These are phyloP conservation scores for Colletotrichum ledebouriae DNA, from an alignment of 2,329 filamentous ascomycete genomes.

Conservation along the genomic window DNA sequence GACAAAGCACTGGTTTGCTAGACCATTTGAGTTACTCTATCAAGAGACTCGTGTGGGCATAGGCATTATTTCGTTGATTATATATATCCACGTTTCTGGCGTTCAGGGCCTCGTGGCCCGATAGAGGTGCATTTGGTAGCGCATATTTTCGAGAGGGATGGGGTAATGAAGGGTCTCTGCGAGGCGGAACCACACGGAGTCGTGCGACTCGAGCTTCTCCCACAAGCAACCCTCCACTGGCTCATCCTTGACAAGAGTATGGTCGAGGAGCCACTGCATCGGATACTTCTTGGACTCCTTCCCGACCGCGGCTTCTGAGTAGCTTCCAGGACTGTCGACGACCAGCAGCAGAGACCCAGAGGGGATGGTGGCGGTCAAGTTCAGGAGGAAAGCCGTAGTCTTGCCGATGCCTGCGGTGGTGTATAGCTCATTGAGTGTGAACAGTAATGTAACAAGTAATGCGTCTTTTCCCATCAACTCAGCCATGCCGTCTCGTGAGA, in stretches of 20 bases:
- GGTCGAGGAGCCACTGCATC: conserved; percentile 93
- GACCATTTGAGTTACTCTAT: conserved; percentile 91
- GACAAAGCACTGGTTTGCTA: conserved; percentile 85
- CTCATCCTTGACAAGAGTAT: conserved; percentile 72
- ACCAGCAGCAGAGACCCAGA: conserved; percentile 80
- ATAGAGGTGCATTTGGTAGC: conserved; percentile 93
- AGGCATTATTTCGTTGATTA: conserved; percentile 26
- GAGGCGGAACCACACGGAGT: conserved; percentile 89
- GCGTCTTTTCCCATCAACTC: conserved; percentile 52
- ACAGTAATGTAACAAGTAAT: conserved; percentile 83
- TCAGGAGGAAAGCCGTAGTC: conserved; percentile 82
- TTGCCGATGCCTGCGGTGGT: conserved; percentile 77
- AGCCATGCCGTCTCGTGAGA: conserved; percentile 53
- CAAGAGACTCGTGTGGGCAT: conserved; percentile 93
- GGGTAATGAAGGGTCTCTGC: conserved; percentile 78
- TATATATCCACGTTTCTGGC: conserved; percentile 7
- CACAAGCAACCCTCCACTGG: conserved; percentile 63
- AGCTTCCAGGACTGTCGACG: conserved; percentile 93
- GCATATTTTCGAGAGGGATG: conserved; percentile 92
- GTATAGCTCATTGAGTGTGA: conserved; percentile 97
- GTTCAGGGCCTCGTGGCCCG: conserved; percentile 47
- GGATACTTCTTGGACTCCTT: conserved; percentile 78
- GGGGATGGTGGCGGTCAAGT: conserved; percentile 70
- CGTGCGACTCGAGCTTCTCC: conserved; percentile 81
- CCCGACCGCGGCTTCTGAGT: conserved; percentile 83